phyloP scores from a whole-genome alignment of 2,329 filamentous ascomycete genomes.

The Pseudogymnoascus sp. region DNA sequence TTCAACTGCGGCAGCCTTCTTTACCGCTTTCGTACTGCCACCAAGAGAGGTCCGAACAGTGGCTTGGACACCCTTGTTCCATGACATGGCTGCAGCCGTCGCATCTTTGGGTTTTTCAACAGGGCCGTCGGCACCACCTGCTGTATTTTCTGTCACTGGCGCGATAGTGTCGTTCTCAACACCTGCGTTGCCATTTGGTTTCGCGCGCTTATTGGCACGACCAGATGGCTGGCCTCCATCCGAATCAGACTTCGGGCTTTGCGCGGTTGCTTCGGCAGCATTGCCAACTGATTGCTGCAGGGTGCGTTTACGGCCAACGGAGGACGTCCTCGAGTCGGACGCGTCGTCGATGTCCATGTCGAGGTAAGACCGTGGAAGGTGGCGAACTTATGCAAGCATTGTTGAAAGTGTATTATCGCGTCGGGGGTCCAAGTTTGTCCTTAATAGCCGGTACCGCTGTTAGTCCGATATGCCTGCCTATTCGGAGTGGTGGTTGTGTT shows the following conservation, averaged over 20 bases:
- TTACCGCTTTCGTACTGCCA: slow-evolving; percentile 16
- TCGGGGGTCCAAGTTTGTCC: neutral
- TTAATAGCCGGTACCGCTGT: neutral
- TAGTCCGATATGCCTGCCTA: neutral
- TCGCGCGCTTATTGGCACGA: neutral
- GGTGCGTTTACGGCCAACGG: slow-evolving; percentile 26
- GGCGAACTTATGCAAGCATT: neutral
- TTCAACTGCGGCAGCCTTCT: neutral
- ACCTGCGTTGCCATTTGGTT: neutral
- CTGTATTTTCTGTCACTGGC: neutral
- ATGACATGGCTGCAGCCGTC: slow-evolving; percentile 28
- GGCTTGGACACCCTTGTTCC: slow-evolving; percentile 35
- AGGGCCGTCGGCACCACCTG: neutral
- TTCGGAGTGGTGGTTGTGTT: neutral
- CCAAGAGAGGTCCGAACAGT: slow-evolving; percentile 35
- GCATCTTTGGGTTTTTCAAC: neutral
- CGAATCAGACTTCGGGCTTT: neutral
- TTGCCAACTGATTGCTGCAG: neutral
- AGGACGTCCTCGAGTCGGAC: slow-evolving; percentile 38
- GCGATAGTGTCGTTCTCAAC: neutral
- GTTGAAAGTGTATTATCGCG: neutral
- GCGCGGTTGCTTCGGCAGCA: neutral
- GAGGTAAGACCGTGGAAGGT: neutral
- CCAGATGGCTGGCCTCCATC: neutral
- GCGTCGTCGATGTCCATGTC: slow-evolving; percentile 26